These are phyloP conservation scores for Suillus subalutaceus DNA, from an alignment of 768 basidiomycete species.

Conservation along the genomic window DNA sequence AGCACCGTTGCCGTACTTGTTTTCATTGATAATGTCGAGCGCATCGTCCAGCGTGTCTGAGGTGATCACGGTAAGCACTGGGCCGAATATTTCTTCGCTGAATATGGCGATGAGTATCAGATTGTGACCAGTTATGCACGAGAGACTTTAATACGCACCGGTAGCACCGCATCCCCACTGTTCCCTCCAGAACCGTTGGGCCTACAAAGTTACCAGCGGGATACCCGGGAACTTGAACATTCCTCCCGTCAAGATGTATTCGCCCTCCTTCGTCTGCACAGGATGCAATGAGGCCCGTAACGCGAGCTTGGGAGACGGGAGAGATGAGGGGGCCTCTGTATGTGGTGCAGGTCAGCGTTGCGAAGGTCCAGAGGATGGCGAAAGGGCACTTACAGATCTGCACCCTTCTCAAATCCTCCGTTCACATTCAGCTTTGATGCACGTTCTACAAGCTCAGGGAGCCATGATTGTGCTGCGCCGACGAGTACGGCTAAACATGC, in stretches of 20 bases:
- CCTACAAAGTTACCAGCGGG: constrained; percentile 93
- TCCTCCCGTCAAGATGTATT: constrained; percentile 86
- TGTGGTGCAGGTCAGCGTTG: constrained; percentile 2
- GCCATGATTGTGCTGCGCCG: constrained; percentile 77
- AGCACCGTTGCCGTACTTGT: constrained; percentile 91
- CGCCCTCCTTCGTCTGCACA: constrained; percentile 81
- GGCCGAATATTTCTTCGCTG: constrained; percentile 96
- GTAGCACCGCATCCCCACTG: constrained; percentile 86
- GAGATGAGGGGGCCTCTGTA: constrained; percentile 79
- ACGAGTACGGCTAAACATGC: constrained; percentile 67
- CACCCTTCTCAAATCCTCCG: constrained; percentile 86
- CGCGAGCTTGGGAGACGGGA: constrained; percentile 77
- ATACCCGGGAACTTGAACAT: constrained; percentile 67
- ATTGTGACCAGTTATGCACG: constrained; percentile 5
- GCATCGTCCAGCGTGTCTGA: constrained; percentile 90
- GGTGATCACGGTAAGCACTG: constrained; percentile 76
- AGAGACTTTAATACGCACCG: constrained; percentile 50
- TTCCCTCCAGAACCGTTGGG: constrained; percentile 85
- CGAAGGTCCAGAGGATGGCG: constrained; percentile 9
- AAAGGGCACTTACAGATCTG: constrained; percentile 65
- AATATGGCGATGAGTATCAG: neutral
- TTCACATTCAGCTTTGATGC: constrained; percentile 79
- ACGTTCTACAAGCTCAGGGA: constrained; percentile 84
- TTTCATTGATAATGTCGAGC: constrained; percentile 85
- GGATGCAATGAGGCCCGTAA: constrained; percentile 73